Evolutionary conservation across 1,284 basidiomycete genomes (phyloP).

Genomic region (Phlebopus sp.): DNA sequence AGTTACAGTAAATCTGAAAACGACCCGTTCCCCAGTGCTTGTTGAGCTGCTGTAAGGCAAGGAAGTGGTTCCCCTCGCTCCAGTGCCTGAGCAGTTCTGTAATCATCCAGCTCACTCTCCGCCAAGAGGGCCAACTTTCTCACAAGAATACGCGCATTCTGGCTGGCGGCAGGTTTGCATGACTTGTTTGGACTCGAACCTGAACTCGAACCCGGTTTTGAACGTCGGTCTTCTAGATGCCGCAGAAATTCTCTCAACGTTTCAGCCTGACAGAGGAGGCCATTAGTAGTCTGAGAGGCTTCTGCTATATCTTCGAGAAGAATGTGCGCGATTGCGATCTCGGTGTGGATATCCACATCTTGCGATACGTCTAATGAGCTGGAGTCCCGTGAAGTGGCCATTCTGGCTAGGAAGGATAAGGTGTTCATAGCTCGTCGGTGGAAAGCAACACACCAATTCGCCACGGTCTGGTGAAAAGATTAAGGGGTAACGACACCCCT

Average conservation of each 20-base stretch:
- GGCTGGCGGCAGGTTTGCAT: background rate
- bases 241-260: background rate
- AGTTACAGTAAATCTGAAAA: too few species aligned
- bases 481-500: too few species aligned
- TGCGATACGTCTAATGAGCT: too few species aligned
- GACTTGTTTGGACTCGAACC: background rate
- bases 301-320: background rate
- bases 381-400: too few species aligned
- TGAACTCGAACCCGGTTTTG: background rate
- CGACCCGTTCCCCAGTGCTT: background rate
- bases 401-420: too few species aligned
- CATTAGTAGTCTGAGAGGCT: background rate
- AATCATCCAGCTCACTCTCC: constrained; percentile 7
- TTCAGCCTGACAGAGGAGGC: background rate
- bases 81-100: constrained; percentile 7
- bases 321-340: background rate
- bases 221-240: background rate
- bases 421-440: too few species aligned
- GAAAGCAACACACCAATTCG: too few species aligned
- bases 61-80: constrained; percentile 3
- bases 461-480: too few species aligned
- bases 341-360: constrained; percentile 1
- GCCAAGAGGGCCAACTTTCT: background rate
- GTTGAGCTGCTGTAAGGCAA: constrained; percentile 1
- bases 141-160: background rate